Evolutionary conservation across 2,329 filamentous ascomycete species (phyloP), one percentile per base, ranked within the genome.

Genomic region (Aspergillus quadricinctus): DNA sequence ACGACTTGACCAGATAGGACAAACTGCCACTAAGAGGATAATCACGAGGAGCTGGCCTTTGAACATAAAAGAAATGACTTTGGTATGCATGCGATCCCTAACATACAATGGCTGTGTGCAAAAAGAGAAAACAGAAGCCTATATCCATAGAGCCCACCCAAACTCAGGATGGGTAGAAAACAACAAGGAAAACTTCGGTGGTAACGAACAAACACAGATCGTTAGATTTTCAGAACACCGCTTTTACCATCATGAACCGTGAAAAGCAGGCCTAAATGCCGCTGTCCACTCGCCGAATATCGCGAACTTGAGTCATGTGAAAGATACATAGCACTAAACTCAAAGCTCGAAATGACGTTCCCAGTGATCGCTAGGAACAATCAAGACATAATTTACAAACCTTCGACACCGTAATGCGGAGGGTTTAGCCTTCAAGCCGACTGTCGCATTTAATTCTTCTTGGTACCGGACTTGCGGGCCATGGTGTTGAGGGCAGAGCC

Each of bases 401-500:
- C 58, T 37, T 50, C 55, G n/a, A 51, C 37, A 54, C 51, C 51
- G 23, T 21, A 49, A 37, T 21, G 49, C 40, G 11, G 41, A 58
- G 43, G 40, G 48, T 43, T 52, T 40, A 51, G 49, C 52, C 28
- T 43, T 11, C 23, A 23, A 37, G 25, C 48, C 48, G 27, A 19
- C 23, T 27, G 23, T 45, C 52, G 52, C 31, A 10, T 37, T n/a
- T 11, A 17, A 11, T 50, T 66, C 70, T 74, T 74, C 53, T 68
- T 68, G 55, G 41, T 50, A 56, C 53, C 66, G 54, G 68, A 57
- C 61, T 74, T 72, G 86, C 94, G 95, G 66, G 93, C 92, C 93
- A 99, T 99, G 69, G 92, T 97, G 87, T 99, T 99, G 65, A 99
- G 83, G 55, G 94, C 94, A 72, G 88, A 92, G 66, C 94, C 94